Base-by-base conservation (phyloP, 768 basidiomycete species). In the Tylopilus subfusipes region DNA sequence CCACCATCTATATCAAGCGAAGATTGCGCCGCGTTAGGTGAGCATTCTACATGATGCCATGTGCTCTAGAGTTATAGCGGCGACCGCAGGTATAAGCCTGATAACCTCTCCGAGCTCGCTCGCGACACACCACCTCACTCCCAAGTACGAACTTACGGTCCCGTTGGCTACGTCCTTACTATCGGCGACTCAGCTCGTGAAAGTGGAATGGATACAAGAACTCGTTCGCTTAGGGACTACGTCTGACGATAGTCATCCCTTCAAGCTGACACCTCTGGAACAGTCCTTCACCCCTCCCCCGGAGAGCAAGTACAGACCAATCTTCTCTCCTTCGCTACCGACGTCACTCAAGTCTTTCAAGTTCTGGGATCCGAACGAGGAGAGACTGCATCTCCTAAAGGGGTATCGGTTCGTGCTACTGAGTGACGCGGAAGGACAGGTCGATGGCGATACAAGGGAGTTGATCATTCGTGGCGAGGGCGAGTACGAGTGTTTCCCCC, bases 361-460 rank as follows among this genome's bases (percentile, higher is more conserved):
- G 25, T 70, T 80, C 3, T 90, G 88, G 89, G 81, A 84, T 53
- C 83, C 84, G 0, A 84, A 84, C 50, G 84, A 86, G 62, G 82
- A 76, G 52, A 76, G 89, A 10, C 60, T 81, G 10, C 74, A 76
- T 44, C 72, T 91, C 62, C 75, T 90, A 30, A 65, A 68, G 6
- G 66, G 68, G 0, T 79, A 75, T 55, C 75, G 83, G 9, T 88
- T 90, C 61, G 63, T 90, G 8, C 82, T 84, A 50, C 71, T 84
- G 6, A 78, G 79, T 2, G 85, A 86, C 59, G 80, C 76, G 45
- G 74, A 74, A 0, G 73, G 78, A n/a, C 76, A 81, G 34, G 63
- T 75, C 0, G 78, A 79, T 19, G 67, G 11, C 7, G 80, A 81
- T 22, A 68, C 82, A 22, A 75, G 76, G 52, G 82, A 82, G 16